Base-by-base conservation (phyloP, 805 yeast genomes). In the Starmera dryadoides region DNA sequence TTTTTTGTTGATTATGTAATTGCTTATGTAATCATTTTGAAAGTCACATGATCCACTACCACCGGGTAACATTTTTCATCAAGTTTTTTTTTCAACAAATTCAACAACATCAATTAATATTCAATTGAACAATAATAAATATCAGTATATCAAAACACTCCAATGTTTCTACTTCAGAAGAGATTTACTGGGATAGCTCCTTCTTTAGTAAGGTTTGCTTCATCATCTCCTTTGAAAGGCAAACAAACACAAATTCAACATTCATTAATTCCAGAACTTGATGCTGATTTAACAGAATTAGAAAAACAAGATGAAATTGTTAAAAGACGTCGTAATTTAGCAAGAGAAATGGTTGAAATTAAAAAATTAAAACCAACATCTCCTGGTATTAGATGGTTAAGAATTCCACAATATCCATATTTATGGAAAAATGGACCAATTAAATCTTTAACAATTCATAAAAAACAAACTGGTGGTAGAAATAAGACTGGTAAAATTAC, bases 381-480 rank as follows among this genome's bases (percentile, higher is more conserved):
- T 34, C 96, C 96, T 0, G 89, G 94, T 56, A 63, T 86, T 45
- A 75, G 95, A 53, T 87, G 96, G 87, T 86, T 77, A 69, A 76
- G 87, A 52, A 77, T 80, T 48, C 97, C 98, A 33, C 71, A 88
- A 15, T 89, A 89, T 60, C 82, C 86, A 14, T 85, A 93, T 60
- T 67, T 93, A 45, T 83, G 85, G 74, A 84, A 81, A 56, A 96
- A 96, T 9, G 71, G 81, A 39, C 96, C 98, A 1, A 64, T 83
- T 42, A 71, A 71, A 56, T 78, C 79, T 34, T 71, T 93, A 55
- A 91, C 98, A 0, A 73, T 72, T 26, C 75, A 88, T 15, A 77
- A 75, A 54, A 75, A 79, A 55, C 74, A 77, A 40, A 77, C 79
- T 35, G 83, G 95, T 39, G 98, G 98, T 47, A 81, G 98, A 67